A percentile compares a stretch with the other conserved stretches of the same genome.
phyloP scores from a whole-genome alignment of 2,329 filamentous ascomycete genomes.

The Curvularia eragrostidis region DNA sequence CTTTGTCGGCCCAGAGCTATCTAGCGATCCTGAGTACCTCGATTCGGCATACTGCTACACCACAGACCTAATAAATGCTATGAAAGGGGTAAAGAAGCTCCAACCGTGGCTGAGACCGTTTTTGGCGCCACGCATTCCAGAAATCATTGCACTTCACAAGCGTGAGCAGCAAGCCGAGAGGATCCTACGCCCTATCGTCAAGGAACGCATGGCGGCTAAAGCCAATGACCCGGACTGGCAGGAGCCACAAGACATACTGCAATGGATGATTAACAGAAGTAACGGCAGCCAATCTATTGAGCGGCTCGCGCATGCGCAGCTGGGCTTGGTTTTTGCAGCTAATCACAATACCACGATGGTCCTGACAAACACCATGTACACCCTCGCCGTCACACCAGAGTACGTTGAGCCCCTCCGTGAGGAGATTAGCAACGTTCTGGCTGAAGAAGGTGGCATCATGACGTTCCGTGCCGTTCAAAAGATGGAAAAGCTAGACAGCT shows the following conservation, averaged over 20 bases:
- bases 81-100: conserved; percentile 36
- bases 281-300: conserved; percentile 14
- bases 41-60: conserved; percentile 42
- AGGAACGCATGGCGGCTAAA: conserved; percentile 30
- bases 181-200: conserved; percentile 36
- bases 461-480: conserved; percentile 41
- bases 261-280: conserved; percentile 45
- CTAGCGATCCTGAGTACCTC: conserved; percentile 39
- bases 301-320: conserved; percentile 23
- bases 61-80: conserved; percentile 38
- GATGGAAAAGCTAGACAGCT: conserved; percentile 47
- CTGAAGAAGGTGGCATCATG: conserved; percentile 44
- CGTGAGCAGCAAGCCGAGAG: conserved; percentile 22
- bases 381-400: conserved; percentile 44
- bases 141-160: conserved; percentile 30
- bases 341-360: conserved; percentile 43
- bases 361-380: conserved; percentile 40
- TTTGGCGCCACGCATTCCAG: conserved; percentile 33
- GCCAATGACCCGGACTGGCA: conserved; percentile 39
- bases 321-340: conserved; percentile 39
- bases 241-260: conserved; percentile 48
- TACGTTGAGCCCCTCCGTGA: conserved; percentile 54
- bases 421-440: conserved; percentile 50
- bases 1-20: conserved; percentile 44
- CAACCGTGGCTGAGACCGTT: conserved; percentile 36